A percentile compares a stretch with the other conserved stretches of the same genome.
Conservation (phyloP, 192 early-diverging fungal genomes). For the Coemansia pectinata region DNA sequence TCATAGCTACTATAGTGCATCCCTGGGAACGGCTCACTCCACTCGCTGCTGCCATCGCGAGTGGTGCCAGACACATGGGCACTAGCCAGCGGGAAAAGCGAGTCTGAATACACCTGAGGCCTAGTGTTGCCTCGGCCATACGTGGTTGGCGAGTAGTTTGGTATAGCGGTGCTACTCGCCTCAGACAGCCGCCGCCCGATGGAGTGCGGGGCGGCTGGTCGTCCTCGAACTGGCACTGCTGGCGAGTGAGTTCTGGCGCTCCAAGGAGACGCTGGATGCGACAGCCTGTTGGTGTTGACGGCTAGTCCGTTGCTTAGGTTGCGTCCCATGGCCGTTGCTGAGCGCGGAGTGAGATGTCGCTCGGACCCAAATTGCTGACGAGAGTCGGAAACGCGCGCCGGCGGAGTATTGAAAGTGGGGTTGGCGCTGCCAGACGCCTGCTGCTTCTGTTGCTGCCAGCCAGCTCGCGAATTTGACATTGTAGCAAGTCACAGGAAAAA, state of each 20-base stretch:
- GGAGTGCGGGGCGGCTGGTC: background rate
- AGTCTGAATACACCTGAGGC: background rate
- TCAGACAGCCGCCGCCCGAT: background rate
- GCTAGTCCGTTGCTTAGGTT: background rate
- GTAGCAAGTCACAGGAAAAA: background rate
- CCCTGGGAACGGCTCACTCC: background rate
- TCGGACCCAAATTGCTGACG: slow-evolving; percentile 1
- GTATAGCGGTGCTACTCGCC: background rate
- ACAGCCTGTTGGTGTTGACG: background rate
- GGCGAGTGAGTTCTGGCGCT: background rate
- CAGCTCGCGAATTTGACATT: slow-evolving; percentile 8
- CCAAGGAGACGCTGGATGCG: background rate
- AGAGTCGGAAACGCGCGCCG: background rate
- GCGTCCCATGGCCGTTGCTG: background rate
- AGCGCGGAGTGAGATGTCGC: background rate
- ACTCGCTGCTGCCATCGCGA: background rate
- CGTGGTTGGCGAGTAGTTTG: slow-evolving; percentile 2
- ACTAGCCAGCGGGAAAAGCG: background rate
- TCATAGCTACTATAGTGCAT: slow-evolving; percentile 4
- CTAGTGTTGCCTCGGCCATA: background rate
- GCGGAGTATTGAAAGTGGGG: background rate
- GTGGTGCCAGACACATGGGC: background rate
- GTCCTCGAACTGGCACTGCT: slow-evolving; percentile 1
- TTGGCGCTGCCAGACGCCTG: background rate
- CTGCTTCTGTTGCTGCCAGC: background rate